Conservation (phyloP, 2,329 filamentous ascomycete genomes). For the Dichotomopilus funicola region DNA sequence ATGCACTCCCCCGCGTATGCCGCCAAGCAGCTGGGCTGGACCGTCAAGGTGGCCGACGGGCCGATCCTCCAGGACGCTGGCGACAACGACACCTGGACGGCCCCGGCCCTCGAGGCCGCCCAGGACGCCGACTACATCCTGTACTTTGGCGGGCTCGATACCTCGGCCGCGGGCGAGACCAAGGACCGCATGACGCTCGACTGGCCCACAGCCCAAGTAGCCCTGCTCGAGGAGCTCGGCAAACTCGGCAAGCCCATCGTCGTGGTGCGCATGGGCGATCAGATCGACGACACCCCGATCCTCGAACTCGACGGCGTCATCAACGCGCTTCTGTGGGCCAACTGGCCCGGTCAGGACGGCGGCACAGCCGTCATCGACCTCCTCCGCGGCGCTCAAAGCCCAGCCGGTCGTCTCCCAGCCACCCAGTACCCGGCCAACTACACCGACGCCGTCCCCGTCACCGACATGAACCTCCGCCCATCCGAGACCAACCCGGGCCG, state of each 20-base stretch:
- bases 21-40: slow-evolving; percentile 38
- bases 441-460: slow-evolving; percentile 43
- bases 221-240: slow-evolving; percentile 41
- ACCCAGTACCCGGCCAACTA: slow-evolving; percentile 52
- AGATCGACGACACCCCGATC: slow-evolving; percentile 45
- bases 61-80: slow-evolving; percentile 23
- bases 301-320: slow-evolving; percentile 39
- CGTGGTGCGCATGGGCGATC: slow-evolving; percentile 44
- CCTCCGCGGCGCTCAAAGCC: slow-evolving; percentile 41
- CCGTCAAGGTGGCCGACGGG: slow-evolving; percentile 37
- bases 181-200: slow-evolving; percentile 43
- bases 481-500: slow-evolving; percentile 31
- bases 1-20: slow-evolving; percentile 47
- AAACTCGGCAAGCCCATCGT: slow-evolving; percentile 40
- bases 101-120: slow-evolving; percentile 34
- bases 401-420: slow-evolving; percentile 47
- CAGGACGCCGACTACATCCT: slow-evolving; percentile 45
- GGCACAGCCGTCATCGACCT: slow-evolving; percentile 49
- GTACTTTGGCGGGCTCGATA: slow-evolving; percentile 50
- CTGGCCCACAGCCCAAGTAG: slow-evolving; percentile 47
- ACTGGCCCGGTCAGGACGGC: slow-evolving; percentile 54
- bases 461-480: slow-evolving; percentile 48
- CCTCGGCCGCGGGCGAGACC: slow-evolving; percentile 44
- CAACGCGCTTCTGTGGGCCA: slow-evolving; percentile 47
- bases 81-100: slow-evolving; percentile 28